A percentile compares a stretch with the other conserved stretches of the same genome.
Conservation (phyloP, 495 filamentous ascomycete genomes). For the Hypoxylon crocopeplum region DNA sequence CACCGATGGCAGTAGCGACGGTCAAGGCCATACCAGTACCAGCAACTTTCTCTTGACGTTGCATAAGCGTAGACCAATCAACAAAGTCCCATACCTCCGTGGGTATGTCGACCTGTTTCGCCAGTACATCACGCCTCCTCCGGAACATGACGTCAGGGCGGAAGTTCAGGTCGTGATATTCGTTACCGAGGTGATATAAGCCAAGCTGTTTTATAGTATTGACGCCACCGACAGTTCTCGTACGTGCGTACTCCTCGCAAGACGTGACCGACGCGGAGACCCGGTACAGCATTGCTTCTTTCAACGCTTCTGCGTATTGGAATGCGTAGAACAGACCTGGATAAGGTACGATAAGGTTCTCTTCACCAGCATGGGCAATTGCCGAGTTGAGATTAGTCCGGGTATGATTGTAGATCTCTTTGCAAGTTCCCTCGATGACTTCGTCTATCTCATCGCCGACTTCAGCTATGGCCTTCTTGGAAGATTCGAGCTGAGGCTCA, state of each 20-base stretch:
- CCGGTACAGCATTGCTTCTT: slow-evolving; percentile 86
- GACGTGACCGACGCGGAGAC: slow-evolving; percentile 76
- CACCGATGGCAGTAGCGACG: slow-evolving; percentile 83
- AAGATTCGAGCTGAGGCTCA: slow-evolving; percentile 83
- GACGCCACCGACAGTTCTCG: slow-evolving; percentile 81
- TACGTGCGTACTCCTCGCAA: slow-evolving; percentile 86
- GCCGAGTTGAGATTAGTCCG: slow-evolving; percentile 71
- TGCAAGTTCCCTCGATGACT: slow-evolving; percentile 82
- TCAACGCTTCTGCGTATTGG: slow-evolving; percentile 91
- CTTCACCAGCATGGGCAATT: slow-evolving; percentile 77
- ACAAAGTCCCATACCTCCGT: slow-evolving; percentile 94
- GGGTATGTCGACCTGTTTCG: slow-evolving; percentile 82
- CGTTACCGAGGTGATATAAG: slow-evolving; percentile 83
- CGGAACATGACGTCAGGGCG: slow-evolving; percentile 91
- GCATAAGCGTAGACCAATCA: slow-evolving; percentile 80
- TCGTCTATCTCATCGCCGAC: slow-evolving; percentile 81
- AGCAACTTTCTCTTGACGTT: slow-evolving; percentile 91
- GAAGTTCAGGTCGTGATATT: slow-evolving; percentile 85
- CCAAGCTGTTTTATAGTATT: slow-evolving; percentile 87
- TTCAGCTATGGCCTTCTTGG: slow-evolving; percentile 81
- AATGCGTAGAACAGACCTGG: slow-evolving; percentile 85
- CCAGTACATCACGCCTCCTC: slow-evolving; percentile 77
- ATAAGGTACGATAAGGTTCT: slow-evolving; percentile 81
- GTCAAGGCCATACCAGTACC: slow-evolving; percentile 94
- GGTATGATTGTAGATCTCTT: slow-evolving; percentile 83